phyloP scores from a whole-genome alignment of 208 protist species.

The Wallacemonas sp. region DNA sequence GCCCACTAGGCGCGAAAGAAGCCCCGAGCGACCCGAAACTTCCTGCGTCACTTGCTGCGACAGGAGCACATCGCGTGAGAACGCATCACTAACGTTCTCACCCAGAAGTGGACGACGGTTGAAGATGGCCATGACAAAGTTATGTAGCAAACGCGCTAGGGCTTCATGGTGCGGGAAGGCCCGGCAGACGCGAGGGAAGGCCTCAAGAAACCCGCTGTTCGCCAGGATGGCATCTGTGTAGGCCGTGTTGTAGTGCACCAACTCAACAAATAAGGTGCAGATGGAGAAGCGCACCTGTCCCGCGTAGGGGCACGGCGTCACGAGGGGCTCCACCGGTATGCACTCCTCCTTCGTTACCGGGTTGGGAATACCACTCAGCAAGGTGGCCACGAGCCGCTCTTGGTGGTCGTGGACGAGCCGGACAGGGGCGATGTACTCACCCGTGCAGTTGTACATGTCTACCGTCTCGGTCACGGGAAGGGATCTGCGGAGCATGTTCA shows the following conservation, averaged over 20 bases:
- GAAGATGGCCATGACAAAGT: constrained; percentile 45
- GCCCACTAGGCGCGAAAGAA: constrained; percentile 18
- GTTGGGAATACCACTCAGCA: background rate
- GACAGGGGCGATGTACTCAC: constrained; percentile 37
- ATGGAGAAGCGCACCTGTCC: constrained; percentile 33
- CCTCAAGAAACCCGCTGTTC: constrained; percentile 40
- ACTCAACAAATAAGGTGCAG: constrained; percentile 63
- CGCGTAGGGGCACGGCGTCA: constrained; percentile 11
- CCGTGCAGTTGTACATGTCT: constrained; percentile 43
- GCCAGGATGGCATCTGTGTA: constrained; percentile 45
- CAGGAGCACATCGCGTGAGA: constrained; percentile 43
- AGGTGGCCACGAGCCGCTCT: constrained; percentile 28
- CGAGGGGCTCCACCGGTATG: background rate
- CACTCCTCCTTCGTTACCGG: constrained; percentile 1
- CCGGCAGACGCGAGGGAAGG: constrained; percentile 39
- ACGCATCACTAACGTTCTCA: constrained; percentile 27
- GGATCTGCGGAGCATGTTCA: constrained; percentile 55
- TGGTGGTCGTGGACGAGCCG: constrained; percentile 26
- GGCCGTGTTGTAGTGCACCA: constrained; percentile 39
- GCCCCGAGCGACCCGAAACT: background rate
- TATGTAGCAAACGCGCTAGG: constrained; percentile 37
- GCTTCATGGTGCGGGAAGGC: constrained; percentile 50
- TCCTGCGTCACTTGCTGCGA: constrained; percentile 26
- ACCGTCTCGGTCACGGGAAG: constrained; percentile 45
- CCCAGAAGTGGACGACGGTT: constrained; percentile 28